phyloP scores from a whole-genome alignment of 2,329 filamentous ascomycete genomes.

The Alternaria dauci region DNA sequence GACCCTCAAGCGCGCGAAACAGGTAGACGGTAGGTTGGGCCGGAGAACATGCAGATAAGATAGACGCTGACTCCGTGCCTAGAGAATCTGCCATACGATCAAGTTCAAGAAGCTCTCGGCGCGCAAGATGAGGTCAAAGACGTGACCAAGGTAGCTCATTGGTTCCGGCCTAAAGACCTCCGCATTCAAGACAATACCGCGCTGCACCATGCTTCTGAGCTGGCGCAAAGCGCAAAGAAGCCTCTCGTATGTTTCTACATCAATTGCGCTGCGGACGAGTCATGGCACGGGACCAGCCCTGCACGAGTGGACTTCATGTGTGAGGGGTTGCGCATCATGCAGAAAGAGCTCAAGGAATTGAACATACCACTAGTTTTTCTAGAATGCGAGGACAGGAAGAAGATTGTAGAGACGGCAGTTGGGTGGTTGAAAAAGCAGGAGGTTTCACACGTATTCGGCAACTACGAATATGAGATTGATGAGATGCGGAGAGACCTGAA shows the following conservation, averaged over 20 bases:
- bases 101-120: slow-evolving; percentile 52
- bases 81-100: slow-evolving; percentile 54
- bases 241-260: slow-evolving; percentile 58
- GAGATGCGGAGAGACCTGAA: slow-evolving; percentile 57
- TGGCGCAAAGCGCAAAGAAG: slow-evolving; percentile 55
- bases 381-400: slow-evolving; percentile 53
- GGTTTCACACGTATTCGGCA: slow-evolving; percentile 59
- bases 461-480: slow-evolving; percentile 58
- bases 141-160: slow-evolving; percentile 57
- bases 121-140: slow-evolving; percentile 51
- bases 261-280: slow-evolving; percentile 57
- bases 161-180: slow-evolving; percentile 62
- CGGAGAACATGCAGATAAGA: neutral
- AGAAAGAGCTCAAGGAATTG: slow-evolving; percentile 56
- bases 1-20: slow-evolving; percentile 59
- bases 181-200: slow-evolving; percentile 61
- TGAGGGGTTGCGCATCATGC: slow-evolving; percentile 55
- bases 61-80: neutral
- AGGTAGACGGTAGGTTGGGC: slow-evolving; percentile 50
- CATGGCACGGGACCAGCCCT: slow-evolving; percentile 61
- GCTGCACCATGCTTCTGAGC: slow-evolving; percentile 56
- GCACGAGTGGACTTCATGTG: slow-evolving; percentile 60
- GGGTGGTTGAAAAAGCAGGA: slow-evolving; percentile 56
- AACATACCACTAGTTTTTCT: slow-evolving; percentile 60
- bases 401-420: slow-evolving; percentile 54